Evolutionary conservation across 176 grass and related monocot species (phyloP).

Genomic region (Juncus effusus): DNA sequence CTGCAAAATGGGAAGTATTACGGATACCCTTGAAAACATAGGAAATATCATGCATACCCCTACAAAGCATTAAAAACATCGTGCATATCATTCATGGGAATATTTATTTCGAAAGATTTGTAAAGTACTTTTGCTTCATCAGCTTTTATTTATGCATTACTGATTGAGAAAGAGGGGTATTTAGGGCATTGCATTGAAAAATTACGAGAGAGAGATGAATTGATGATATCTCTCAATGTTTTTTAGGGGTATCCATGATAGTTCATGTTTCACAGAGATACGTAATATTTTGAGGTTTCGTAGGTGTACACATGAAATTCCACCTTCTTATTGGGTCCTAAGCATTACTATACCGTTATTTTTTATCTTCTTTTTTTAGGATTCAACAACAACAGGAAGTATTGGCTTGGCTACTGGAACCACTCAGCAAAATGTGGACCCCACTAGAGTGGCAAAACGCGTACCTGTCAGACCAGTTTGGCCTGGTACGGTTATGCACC

Average conservation of each 20-base stretch:
- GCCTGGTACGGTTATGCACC: constrained; percentile 61
- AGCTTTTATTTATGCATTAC: no score
- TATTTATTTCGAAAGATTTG: no score
- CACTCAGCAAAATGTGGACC: constrained; percentile 80
- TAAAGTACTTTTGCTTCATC: no score
- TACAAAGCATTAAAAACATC: background rate
- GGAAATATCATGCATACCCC: background rate
- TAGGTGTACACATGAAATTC: no score
- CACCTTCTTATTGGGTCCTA: no score
- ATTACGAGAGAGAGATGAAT: background rate
- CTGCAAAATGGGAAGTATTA: no score
- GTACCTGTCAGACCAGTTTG: constrained; percentile 76
- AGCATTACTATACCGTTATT: background rate
- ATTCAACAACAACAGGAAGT: constrained; percentile 97
- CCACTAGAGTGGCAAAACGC: constrained; percentile 87
- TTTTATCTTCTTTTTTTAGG: constrained; percentile 40
- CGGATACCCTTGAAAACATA: no score
- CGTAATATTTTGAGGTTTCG: no score
- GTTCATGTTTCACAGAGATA: no score
- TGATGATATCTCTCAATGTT: background rate
- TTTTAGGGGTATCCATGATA: no score
- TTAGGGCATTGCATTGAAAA: background rate
- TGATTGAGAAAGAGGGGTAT: no score
- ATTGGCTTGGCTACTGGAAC: constrained; percentile 88
- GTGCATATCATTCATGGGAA: background rate